Base-by-base conservation (phyloP, 2,329 filamentous ascomycete genomes). In the Monilinia fructicola region DNA sequence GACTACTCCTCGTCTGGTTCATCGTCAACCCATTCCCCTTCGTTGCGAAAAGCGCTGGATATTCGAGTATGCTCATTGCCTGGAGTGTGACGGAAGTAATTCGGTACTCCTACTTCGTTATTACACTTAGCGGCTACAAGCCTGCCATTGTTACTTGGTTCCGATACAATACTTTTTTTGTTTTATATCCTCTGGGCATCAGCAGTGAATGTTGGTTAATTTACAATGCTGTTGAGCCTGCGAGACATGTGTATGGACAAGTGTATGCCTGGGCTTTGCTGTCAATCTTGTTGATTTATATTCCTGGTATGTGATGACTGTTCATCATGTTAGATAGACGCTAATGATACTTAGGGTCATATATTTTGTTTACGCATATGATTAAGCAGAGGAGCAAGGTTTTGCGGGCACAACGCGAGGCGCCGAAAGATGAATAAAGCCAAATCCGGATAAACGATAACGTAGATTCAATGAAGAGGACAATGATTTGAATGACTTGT, bases 1-100 rank as follows among this genome's bases (percentile, higher is more conserved):
- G 95, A 63, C 86, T 96, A 74, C 85, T 97, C 71, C 89, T 98
- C 71, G 91, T 97, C 72, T 97, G 93, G 92, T 88, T 85, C 72
- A 84, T 98, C 69, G 88, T 92, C 75, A 84, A 87, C 76, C 82
- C 84, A 52, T 97, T 94, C 80, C 91, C 90, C 12, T 79, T 82
- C 66, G 84, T 90, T 64, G 86, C 87, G 68, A 74, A 79, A 62
- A 85, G 82, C 69, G 80, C 84, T 26, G 85, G 84, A 66, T 96
- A 93, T 82, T 82, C 87, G 71, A 85, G 84, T 73, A 92, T 96
- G 91, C 84, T 98, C 67, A 75, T 89, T 66, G 93, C 95, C 42
- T 98, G 95, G 94, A 90, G 87, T 70, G 78, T 92, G 67, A 97
- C 95, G 68, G 95, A 99, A 81, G 90, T 97, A 64, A 90, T 97